A percentile compares a stretch with the other conserved stretches of the same genome.
Evolutionary conservation across 306 rosid genomes (phyloP).

Genomic region (Acacia acuminata): DNA sequence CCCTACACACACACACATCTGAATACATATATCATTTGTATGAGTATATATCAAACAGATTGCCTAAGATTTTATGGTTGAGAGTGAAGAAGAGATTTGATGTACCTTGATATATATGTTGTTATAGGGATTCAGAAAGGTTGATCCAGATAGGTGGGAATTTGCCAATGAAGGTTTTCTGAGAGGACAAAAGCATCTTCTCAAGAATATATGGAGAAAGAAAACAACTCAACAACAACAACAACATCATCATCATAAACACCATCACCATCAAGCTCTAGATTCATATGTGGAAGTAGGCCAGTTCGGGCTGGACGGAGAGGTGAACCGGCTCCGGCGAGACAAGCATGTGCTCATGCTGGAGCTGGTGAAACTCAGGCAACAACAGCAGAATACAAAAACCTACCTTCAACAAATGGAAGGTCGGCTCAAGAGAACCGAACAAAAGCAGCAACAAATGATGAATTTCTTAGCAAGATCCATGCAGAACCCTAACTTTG

Average conservation of each 20-base stretch:
- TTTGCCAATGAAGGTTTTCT: conserved; percentile 86
- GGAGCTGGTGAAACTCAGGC: conserved; percentile 77
- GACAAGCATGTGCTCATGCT: conserved; percentile 68
- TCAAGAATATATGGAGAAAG: conserved; percentile 73
- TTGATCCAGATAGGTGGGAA: conserved; percentile 87
- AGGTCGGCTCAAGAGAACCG: conserved; percentile 55
- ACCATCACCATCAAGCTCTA: conserved; percentile 40
- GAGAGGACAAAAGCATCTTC: conserved; percentile 71
- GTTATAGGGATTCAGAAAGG: conserved; percentile 78
- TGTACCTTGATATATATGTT: conserved; percentile 22
- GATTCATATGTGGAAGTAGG: conserved; percentile 81
- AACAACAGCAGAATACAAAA: conserved; percentile 61
- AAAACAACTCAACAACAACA: conserved; percentile 55
- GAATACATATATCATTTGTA: neutral
- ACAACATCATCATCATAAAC: conserved; percentile 18
- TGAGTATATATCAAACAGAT: neutral
- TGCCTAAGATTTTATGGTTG: neutral
- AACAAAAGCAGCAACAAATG: conserved; percentile 66
- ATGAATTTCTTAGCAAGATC: conserved; percentile 75
- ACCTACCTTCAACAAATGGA: conserved; percentile 58
- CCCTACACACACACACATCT: no score
- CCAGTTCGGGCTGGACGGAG: conserved; percentile 62
- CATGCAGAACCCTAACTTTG: conserved; percentile 61
- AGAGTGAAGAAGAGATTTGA: conserved; percentile 34
- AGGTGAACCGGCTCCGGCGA: conserved; percentile 57